Evolutionary conservation across 495 filamentous ascomycete species (phyloP), one percentile per base, ranked within the genome.

Genomic region (Cladorrhinum samala): DNA sequence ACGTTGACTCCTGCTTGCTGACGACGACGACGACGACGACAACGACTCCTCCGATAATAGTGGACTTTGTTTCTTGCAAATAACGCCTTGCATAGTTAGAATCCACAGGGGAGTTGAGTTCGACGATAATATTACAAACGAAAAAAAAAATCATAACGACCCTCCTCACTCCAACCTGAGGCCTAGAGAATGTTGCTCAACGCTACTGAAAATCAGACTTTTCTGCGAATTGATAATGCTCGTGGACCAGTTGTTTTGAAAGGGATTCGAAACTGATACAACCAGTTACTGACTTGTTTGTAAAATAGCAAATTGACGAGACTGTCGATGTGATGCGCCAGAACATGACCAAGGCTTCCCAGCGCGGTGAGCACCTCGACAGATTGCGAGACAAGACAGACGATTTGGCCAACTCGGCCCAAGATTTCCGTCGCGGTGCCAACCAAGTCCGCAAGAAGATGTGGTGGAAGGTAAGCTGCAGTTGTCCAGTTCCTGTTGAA

Each of bases 361-460:
- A 96, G 67, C 93, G 93, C 78, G 94, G 93, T 59, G 90, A 87
- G 58, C 81, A 84, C 61, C 82, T 99, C 54, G 88, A 96, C 70
- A 81, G 83, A 36, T 84, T 99, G 30, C 89, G 94, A 75, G 85
- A 95, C 70, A 96, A 96, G 81, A 95, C 94, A 53, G 89, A 95
- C 74, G 89, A 92, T 70, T 81, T 99, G 56, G 88, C 89, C 38
- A 78, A 81, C 52, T 91, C 88, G 27, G 91, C 93, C 53, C 89
- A 94, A 70, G 88, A 88, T 46, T 98, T 98, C 81, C 89, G 91
- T 60, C 84, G 90, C 51, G 91, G 93, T 53, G 93, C 93, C 63
- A 97, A 96, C 74, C 80, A 88, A 58, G 92, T 97, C 52, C 82
- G 92, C 61, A 97, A 96, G 81, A 77, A 90, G 67, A 95, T 96